Evolutionary conservation across 225 moss, liverwort and hornwort species (phyloP).

Genomic region (Marchantia polymorpha): DNA sequence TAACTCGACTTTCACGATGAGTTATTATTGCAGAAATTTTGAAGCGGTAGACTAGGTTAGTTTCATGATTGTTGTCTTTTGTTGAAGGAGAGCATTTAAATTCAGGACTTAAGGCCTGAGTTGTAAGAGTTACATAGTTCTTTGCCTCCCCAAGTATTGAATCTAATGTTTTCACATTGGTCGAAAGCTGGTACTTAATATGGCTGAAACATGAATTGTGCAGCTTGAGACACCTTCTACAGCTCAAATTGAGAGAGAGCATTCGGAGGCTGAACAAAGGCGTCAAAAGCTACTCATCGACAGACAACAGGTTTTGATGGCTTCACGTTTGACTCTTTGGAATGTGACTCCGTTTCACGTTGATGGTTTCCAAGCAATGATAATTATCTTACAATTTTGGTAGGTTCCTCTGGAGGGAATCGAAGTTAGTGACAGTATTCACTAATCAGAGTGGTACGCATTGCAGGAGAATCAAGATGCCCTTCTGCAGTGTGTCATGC

Average conservation of each 20-base stretch:
- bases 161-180: too few relatives aligned
- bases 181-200: not conserved
- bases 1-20: not conserved
- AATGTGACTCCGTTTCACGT: not conserved
- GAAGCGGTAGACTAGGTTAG: too few relatives aligned
- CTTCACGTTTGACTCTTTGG: not conserved
- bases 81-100: too few relatives aligned
- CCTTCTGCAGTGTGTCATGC: slow-evolving; percentile 85
- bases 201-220: not conserved
- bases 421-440: too few relatives aligned
- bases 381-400: too few relatives aligned
- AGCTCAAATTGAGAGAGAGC: slow-evolving; percentile 72
- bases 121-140: too few relatives aligned
- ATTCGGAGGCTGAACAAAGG: slow-evolving; percentile 77
- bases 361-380: not conserved
- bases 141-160: too few relatives aligned
- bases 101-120: too few relatives aligned
- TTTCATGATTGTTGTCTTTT: too few relatives aligned
- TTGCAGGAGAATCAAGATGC: slow-evolving; percentile 92
- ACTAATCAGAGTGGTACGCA: not conserved
- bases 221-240: slow-evolving; percentile 58
- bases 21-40: too few relatives aligned
- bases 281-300: slow-evolving; percentile 83
- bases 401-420: too few relatives aligned
- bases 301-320: slow-evolving; percentile 65